Conservation (phyloP, 805 yeast genomes). For the Teunomyces aglyptinius region DNA sequence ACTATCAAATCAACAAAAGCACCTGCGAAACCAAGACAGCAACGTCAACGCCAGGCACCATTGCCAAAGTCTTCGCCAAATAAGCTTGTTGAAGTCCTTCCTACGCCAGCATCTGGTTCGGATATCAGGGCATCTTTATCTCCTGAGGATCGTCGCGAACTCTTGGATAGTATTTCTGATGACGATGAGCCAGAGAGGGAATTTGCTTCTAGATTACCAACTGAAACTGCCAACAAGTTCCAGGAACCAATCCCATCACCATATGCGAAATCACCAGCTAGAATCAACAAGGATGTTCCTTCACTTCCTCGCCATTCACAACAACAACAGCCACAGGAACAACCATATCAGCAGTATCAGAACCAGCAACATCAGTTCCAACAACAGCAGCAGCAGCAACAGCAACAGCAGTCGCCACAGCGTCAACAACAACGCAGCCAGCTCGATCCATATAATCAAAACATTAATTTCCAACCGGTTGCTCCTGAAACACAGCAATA, state of each 20-base stretch:
- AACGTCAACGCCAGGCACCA: slow-evolving; percentile 4
- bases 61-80: slow-evolving; percentile 7
- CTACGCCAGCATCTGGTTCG: slow-evolving; percentile 1
- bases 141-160: slow-evolving; percentile 9
- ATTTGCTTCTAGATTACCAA: slow-evolving; percentile 26
- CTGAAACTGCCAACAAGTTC: slow-evolving; percentile 23
- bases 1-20: slow-evolving; percentile 72
- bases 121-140: slow-evolving; percentile 3
- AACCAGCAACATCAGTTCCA: slow-evolving; percentile 7
- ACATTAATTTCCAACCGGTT: slow-evolving; percentile 4
- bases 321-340: not conserved
- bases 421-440: slow-evolving; percentile 15
- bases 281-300: slow-evolving; percentile 3
- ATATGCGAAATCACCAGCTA: slow-evolving; percentile 13
- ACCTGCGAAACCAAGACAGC: slow-evolving; percentile 15
- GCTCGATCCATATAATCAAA: slow-evolving; percentile 11
- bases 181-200: slow-evolving; percentile 23
- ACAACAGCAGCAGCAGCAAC: slow-evolving; percentile 16
- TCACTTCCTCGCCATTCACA: not conserved
- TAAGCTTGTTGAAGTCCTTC: not conserved
- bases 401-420: slow-evolving; percentile 15
- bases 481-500: not conserved
- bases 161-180: slow-evolving; percentile 10
- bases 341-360: slow-evolving; percentile 12
- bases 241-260: slow-evolving; percentile 31